These are phyloP conservation scores for Neofusicoccum laricinum DNA, from an alignment of 2,329 filamentous ascomycete genomes.

Conservation along the genomic window DNA sequence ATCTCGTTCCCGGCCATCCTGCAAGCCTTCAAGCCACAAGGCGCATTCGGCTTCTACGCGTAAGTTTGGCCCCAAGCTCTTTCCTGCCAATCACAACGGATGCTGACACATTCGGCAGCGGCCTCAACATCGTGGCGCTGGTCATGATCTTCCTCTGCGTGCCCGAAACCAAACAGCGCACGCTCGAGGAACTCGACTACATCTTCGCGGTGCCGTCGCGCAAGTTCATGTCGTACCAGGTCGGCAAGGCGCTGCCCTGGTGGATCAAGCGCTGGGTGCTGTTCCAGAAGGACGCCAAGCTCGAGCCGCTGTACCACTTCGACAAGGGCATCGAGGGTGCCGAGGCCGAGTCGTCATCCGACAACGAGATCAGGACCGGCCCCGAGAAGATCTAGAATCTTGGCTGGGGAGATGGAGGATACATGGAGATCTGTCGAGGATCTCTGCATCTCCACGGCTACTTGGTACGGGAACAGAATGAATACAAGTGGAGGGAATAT, in stretches of 20 bases:
- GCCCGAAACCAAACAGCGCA: constrained; percentile 31
- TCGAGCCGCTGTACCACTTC: constrained; percentile 40
- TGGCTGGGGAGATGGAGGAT: no score
- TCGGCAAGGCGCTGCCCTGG: constrained; percentile 41
- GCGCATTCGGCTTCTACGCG: constrained; percentile 61
- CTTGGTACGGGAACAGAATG: not conserved
- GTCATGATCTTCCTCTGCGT: constrained; percentile 32
- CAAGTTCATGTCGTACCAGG: constrained; percentile 40
- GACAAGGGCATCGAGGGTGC: constrained; percentile 19
- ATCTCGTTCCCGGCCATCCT: constrained; percentile 40
- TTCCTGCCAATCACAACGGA: not conserved
- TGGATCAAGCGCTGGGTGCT: constrained; percentile 46
- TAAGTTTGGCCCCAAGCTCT: not conserved
- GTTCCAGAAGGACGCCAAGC: constrained; percentile 29
- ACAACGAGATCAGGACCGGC: not conserved
- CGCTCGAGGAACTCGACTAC: constrained; percentile 43
- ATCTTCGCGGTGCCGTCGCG: constrained; percentile 48
- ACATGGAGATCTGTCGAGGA: not conserved
- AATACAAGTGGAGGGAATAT: not conserved
- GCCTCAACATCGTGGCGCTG: constrained; percentile 28
- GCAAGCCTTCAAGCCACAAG: constrained; percentile 31
- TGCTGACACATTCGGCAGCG: constrained; percentile 35
- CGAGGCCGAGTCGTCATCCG: not conserved
- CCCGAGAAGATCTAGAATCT: not conserved
- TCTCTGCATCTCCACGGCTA: not conserved